phyloP scores from a whole-genome alignment of 495 filamentous ascomycete species.

The Penicillium alfredii region DNA sequence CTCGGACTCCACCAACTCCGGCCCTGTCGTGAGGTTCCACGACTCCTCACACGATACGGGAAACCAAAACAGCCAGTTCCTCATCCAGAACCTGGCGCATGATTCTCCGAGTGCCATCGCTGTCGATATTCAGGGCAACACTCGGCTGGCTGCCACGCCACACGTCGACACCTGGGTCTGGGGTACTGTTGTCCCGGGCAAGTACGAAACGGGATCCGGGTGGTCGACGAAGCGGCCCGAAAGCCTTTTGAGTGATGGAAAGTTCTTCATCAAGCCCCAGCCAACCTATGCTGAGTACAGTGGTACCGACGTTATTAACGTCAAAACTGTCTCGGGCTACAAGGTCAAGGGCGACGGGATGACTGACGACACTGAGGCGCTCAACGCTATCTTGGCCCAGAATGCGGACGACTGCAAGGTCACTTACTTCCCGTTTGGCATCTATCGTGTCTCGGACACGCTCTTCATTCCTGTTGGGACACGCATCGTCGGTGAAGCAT shows the following conservation, averaged over 20 bases:
- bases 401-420: slow-evolving; percentile 45
- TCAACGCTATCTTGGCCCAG: slow-evolving; percentile 48
- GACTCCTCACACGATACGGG: slow-evolving; percentile 35
- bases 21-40: slow-evolving; percentile 43
- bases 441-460: slow-evolving; percentile 54
- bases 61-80: slow-evolving; percentile 28
- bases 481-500: slow-evolving; percentile 52
- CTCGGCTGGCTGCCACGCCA: slow-evolving; percentile 44
- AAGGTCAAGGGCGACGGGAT: slow-evolving; percentile 36
- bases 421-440: slow-evolving; percentile 55
- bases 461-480: slow-evolving; percentile 49
- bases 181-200: slow-evolving; percentile 29
- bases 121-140: slow-evolving; percentile 23
- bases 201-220: slow-evolving; percentile 22
- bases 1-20: slow-evolving; percentile 40
- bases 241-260: slow-evolving; percentile 17
- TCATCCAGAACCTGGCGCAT: slow-evolving; percentile 33
- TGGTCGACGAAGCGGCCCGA: slow-evolving; percentile 18
- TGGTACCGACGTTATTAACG: slow-evolving; percentile 41
- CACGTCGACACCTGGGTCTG: slow-evolving; percentile 40
- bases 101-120: slow-evolving; percentile 25
- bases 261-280: slow-evolving; percentile 30
- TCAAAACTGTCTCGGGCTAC: slow-evolving; percentile 38
- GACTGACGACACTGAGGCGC: slow-evolving; percentile 39
- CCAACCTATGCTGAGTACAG: slow-evolving; percentile 47